phyloP scores from a whole-genome alignment of 2,329 filamentous ascomycete species.

The Cladorrhinum sp. region DNA sequence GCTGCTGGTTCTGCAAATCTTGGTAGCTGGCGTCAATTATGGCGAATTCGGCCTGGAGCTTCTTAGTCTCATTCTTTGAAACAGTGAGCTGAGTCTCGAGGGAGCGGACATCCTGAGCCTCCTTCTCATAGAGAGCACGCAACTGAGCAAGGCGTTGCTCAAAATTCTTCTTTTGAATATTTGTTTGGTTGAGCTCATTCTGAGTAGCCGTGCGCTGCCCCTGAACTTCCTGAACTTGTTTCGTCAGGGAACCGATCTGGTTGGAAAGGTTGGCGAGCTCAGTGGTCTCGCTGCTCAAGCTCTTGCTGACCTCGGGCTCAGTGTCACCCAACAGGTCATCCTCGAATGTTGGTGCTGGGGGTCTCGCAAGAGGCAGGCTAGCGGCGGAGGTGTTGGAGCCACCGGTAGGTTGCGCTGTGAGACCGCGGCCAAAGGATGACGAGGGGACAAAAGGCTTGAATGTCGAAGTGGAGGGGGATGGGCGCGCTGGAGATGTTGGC shows the following conservation, averaged over 20 bases:
- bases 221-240: conserved; percentile 92
- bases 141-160: conserved; percentile 85
- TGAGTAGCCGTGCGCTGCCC: conserved; percentile 75
- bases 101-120: conserved; percentile 79
- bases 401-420: conserved; percentile 75
- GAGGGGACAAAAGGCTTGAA: conserved; percentile 93
- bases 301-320: conserved; percentile 84
- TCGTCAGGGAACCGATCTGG: conserved; percentile 85
- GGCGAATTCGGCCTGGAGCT: conserved; percentile 78
- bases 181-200: conserved; percentile 76
- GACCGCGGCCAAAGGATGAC: conserved; percentile 83
- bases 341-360: conserved; percentile 39
- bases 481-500: conserved; percentile 54
- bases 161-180: conserved; percentile 86
- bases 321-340: conserved; percentile 91
- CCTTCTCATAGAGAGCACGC: conserved; percentile 85
- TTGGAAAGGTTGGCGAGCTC: conserved; percentile 96
- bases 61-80: conserved; percentile 77
- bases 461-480: conserved; percentile 46
- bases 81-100: conserved; percentile 78
- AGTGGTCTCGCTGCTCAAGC: conserved; percentile 81
- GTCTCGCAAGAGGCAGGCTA: conserved; percentile 30
- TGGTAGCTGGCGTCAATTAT: conserved; percentile 76
- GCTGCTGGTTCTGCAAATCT: conserved; percentile 79
- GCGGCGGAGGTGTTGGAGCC: conserved; percentile 48